Base-by-base conservation (phyloP, 306 rosid genomes). In the Mucuna pruriens region DNA sequence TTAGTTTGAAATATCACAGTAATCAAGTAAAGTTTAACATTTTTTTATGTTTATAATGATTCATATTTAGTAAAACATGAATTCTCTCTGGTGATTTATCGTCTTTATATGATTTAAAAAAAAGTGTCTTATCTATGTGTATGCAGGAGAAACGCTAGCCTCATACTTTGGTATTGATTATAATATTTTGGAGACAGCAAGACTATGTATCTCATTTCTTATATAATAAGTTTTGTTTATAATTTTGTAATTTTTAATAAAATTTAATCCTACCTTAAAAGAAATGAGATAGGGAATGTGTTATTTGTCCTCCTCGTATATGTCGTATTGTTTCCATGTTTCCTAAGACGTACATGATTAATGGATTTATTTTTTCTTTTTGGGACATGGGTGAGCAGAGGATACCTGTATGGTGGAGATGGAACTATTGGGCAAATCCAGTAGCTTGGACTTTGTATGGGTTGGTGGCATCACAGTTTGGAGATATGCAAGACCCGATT, bases 321-420 rank as follows among this genome's bases (percentile, higher is more conserved):
- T 3, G 31, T 29, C 31, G 31, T 29, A 29, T 29, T 48, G 20
- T 29, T 29, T 29, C 5, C 10, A 8, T 19, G 26, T 7, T 52
- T 25, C 69, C 5, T 31, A 15, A 33, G 33, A 1, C 3, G 3
- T 29, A 33, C 12, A 62, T 2, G 44, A 3, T 64, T 33, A 34
- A 1, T 64, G 9, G 2, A 16, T 33, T 17, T 46, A 36, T 36
- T 2, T 9, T 10, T 11, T 6, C 26, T 19, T 66, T 46, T 31
- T 8, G 44, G 52, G 23, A 26, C 62, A 77, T 77, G 74, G 52
- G 0, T 12, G 20, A 25, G 10, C 58, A 80, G 84, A 81, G 80
- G 70, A 84, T 87, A 5, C 90, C 90, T n/a, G 34, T 78, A 8
- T 87, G 90, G 90, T 87, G 90, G 84, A 74, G 70, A 52, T 81